Evolutionary conservation across 2,329 filamentous ascomycete species (phyloP).

Genomic region (Cladosporium colombiae): DNA sequence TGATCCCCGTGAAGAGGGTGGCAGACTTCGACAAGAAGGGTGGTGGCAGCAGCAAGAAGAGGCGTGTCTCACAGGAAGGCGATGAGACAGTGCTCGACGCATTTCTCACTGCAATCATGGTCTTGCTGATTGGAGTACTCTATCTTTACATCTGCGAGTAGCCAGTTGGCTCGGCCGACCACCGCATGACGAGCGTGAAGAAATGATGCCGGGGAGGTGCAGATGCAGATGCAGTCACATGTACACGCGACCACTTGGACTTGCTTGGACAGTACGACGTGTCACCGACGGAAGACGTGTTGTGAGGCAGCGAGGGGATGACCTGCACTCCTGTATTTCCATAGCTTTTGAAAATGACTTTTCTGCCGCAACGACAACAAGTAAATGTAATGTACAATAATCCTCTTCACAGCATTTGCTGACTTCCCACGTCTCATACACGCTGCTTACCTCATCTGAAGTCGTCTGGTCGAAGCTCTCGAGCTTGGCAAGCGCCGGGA

Average conservation of each 20-base stretch:
- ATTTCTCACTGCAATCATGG: conserved; percentile 6
- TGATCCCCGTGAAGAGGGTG: not conserved
- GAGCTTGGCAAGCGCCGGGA: conserved; percentile 14
- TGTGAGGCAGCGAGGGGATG: not conserved
- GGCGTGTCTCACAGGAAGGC: not conserved
- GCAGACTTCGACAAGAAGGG: not conserved
- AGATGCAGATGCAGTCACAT: not conserved
- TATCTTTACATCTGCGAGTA: conserved; percentile 2
- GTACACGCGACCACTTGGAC: not conserved
- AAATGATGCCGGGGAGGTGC: not conserved
- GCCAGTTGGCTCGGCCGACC: too few relatives aligned
- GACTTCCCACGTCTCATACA: not conserved
- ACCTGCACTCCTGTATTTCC: not conserved
- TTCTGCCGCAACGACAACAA: not conserved
- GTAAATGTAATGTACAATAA: not conserved
- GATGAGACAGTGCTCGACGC: not conserved
- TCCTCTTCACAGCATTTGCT: not conserved
- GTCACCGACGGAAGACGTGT: not conserved
- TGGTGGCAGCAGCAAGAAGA: not conserved
- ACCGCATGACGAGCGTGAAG: not conserved
- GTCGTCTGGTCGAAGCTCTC: conserved; percentile 1
- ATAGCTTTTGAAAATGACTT: not conserved
- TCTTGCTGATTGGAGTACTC: not conserved
- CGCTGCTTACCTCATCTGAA: conserved; percentile 12
- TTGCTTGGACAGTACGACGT: conserved; percentile 4